Percentiles rank a stretch among this genome's conserved stretches.
Evolutionary conservation across 352 stramenopile species (phyloP).

Genomic region (Halophytophthora polymorphica): DNA sequence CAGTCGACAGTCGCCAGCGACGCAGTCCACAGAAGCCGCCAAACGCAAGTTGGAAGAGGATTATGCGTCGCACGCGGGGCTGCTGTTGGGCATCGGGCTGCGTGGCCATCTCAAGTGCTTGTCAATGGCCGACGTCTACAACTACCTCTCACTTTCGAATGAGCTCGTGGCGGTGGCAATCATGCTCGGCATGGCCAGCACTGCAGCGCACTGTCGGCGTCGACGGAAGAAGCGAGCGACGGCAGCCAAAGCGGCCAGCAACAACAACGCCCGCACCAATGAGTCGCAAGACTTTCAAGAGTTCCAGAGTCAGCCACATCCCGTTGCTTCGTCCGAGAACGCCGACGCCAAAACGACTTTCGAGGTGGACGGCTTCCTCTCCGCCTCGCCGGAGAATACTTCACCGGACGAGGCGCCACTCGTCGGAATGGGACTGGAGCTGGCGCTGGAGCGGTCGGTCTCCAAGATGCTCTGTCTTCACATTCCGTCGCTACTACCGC

Average conservation of each 20-base stretch:
- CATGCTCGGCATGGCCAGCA: conserved; percentile 96
- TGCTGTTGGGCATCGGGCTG: conserved; percentile 94
- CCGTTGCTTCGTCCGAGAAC: conserved; percentile 2
- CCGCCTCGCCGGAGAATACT: conserved; percentile 19
- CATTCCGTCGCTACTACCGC: conserved; percentile 93
- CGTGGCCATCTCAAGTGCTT: conserved; percentile 93
- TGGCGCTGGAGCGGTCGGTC: conserved; percentile 83
- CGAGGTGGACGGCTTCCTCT: conserved; percentile 20
- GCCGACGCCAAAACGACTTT: conserved; percentile 16
- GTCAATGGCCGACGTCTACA: conserved; percentile 98
- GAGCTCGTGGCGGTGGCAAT: conserved; percentile 96
- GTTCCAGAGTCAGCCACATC: conserved; percentile 1
- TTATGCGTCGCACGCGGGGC: conserved; percentile 91
- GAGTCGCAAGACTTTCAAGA: neutral
- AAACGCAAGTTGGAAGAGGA: conserved; percentile 67
- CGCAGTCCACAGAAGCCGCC: conserved; percentile 13
- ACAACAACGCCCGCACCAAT: neutral
- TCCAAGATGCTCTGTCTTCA: conserved; percentile 99
- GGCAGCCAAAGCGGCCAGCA: conserved; percentile 4
- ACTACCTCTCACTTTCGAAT: conserved; percentile 96
- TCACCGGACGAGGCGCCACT: conserved; percentile 32
- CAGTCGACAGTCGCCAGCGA: conserved; percentile 12
- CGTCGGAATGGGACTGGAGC: conserved; percentile 42
- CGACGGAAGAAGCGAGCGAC: conserved; percentile 26
- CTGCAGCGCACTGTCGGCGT: conserved; percentile 85